These are phyloP conservation scores for Chrysoporthe cubensis DNA, from an alignment of 2,329 filamentous ascomycete species.

Conservation along the genomic window DNA sequence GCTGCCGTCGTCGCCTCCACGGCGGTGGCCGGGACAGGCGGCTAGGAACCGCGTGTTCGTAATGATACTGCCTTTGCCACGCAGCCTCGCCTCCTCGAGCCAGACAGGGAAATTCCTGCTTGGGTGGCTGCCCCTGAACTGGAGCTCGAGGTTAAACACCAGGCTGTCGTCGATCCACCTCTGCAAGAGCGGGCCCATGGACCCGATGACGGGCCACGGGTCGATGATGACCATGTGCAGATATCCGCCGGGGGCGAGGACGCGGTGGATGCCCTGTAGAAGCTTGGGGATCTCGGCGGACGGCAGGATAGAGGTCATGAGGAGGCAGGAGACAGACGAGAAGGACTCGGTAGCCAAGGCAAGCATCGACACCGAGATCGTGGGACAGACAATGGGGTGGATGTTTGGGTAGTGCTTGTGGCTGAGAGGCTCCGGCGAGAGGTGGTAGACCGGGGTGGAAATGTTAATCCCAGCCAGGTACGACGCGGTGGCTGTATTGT, in stretches of 20 bases:
- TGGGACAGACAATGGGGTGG: constrained; percentile 44
- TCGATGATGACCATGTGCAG: constrained; percentile 67
- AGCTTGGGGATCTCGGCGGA: constrained; percentile 60
- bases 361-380: constrained; percentile 40
- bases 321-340: constrained; percentile 55
- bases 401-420: constrained; percentile 44
- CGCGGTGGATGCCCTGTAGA: constrained; percentile 59
- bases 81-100: constrained; percentile 59
- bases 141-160: constrained; percentile 59
- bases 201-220: constrained; percentile 59
- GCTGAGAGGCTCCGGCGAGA: constrained; percentile 49
- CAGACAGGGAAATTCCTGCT: constrained; percentile 61
- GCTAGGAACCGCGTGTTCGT: constrained; percentile 56
- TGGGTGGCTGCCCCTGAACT: constrained; percentile 64
- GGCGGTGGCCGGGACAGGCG: constrained; percentile 33
- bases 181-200: constrained; percentile 60
- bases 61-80: constrained; percentile 51
- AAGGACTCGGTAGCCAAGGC: constrained; percentile 50
- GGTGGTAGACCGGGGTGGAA: constrained; percentile 47
- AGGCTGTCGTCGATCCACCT: constrained; percentile 67
- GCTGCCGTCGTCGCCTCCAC: constrained; percentile 11
- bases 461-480: constrained; percentile 53
- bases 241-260: constrained; percentile 57
- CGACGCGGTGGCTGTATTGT: constrained; percentile 48
- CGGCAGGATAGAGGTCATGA: constrained; percentile 60